A percentile compares a stretch with the other conserved stretches of the same genome.
These are phyloP conservation scores for Cutaneotrichosporon sp. DNA, from an alignment of 1,284 basidiomycete genomes.

Conservation along the genomic window DNA sequence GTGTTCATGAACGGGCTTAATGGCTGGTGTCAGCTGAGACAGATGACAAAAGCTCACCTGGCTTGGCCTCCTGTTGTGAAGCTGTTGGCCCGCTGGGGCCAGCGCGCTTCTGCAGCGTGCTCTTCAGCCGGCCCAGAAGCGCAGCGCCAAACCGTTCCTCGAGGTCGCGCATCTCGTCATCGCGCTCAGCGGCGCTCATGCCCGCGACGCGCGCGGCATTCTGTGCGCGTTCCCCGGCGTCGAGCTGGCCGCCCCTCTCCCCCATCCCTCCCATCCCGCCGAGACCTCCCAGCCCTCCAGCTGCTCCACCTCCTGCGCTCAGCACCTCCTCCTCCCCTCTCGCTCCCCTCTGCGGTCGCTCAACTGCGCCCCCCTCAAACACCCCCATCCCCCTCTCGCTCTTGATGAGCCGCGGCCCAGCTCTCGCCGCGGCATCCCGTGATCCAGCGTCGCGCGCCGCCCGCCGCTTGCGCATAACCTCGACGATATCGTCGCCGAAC, in stretches of 20 bases:
- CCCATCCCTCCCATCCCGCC: neutral
- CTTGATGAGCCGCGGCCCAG: neutral
- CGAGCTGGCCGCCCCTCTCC: neutral
- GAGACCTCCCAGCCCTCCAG: neutral
- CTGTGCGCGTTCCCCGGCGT: constrained; percentile 16
- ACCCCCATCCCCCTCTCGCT: neutral
- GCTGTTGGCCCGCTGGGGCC: neutral
- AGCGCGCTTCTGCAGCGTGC: constrained; percentile 52
- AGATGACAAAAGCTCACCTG: neutral
- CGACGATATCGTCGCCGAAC: constrained; percentile 66
- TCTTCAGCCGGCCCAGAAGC: constrained; percentile 62
- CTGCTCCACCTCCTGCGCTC: neutral
- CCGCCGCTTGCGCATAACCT: constrained; percentile 58
- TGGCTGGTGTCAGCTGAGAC: neutral
- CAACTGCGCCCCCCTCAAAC: neutral
- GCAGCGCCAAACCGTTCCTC: constrained; percentile 66
- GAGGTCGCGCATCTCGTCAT: constrained; percentile 64
- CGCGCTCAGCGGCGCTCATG: constrained; percentile 64
- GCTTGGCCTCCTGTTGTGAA: neutral
- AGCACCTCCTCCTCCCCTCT: neutral
- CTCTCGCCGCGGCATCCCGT: neutral
- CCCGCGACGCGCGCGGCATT: constrained; percentile 57
- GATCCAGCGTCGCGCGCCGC: constrained; percentile 7
- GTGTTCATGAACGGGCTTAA: neutral
- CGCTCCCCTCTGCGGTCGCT: neutral